Evolutionary conservation across 176 grass and related monocot species (phyloP).

Genomic region (Triticum timopheevii): DNA sequence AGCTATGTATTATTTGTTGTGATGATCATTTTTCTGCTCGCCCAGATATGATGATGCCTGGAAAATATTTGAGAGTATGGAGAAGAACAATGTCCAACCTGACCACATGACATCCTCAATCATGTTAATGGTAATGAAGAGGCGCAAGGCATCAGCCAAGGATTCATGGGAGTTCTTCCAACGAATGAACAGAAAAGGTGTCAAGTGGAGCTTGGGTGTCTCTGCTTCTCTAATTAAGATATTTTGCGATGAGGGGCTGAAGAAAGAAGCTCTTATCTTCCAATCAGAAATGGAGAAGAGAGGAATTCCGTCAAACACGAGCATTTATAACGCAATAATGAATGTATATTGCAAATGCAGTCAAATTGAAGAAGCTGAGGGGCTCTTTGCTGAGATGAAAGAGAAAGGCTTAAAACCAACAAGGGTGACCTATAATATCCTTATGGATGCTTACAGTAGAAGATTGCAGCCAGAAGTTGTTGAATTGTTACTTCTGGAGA

Average conservation of each 20-base stretch:
- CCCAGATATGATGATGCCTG: slow-evolving; percentile 76
- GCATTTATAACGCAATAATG: slow-evolving; percentile 73
- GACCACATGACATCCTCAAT: slow-evolving; percentile 74
- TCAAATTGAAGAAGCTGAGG: slow-evolving; percentile 83
- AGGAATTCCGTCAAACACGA: slow-evolving; percentile 63
- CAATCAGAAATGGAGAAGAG: slow-evolving; percentile 89
- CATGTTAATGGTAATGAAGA: slow-evolving; percentile 71
- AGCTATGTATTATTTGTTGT: slow-evolving; percentile 1
- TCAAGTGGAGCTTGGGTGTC: slow-evolving; percentile 73
- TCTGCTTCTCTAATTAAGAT: slow-evolving; percentile 60
- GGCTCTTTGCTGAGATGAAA: slow-evolving; percentile 83
- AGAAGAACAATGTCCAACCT: slow-evolving; percentile 76
- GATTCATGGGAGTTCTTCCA: slow-evolving; percentile 90
- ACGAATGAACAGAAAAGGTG: slow-evolving; percentile 73
- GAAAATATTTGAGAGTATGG: slow-evolving; percentile 72
- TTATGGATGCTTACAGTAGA: slow-evolving; percentile 90
- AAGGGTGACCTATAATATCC: slow-evolving; percentile 72
- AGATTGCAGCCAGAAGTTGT: slow-evolving; percentile 84
- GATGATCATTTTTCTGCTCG: neutral
- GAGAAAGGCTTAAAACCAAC: slow-evolving; percentile 64
- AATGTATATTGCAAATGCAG: slow-evolving; percentile 62
- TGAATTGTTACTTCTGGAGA: slow-evolving; percentile 64
- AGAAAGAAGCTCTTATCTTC: slow-evolving; percentile 82
- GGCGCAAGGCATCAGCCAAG: slow-evolving; percentile 58
- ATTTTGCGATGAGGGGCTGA: slow-evolving; percentile 78